Evolutionary conservation across 2,329 filamentous ascomycete genomes (phyloP), one percentile per base, ranked within the genome.

Genomic region (Colletotrichum sublineola): DNA sequence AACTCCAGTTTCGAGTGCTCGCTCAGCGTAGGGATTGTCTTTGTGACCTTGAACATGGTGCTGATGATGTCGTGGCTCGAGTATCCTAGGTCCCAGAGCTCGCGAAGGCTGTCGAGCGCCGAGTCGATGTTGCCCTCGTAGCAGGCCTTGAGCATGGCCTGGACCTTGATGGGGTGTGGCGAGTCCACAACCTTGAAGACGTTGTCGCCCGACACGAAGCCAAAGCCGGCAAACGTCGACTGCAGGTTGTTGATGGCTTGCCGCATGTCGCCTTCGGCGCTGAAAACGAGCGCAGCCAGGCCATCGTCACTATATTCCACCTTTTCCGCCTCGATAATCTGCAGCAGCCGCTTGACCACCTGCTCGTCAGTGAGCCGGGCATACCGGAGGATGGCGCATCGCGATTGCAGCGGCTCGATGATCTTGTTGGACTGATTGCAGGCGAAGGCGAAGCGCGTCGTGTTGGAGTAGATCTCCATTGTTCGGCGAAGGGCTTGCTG

Each of bases 381-480:
- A 82, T 98, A 99, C 72, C 96, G 92, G 67, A 99, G 89, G 80
- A 99, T 98, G 29, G 96, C 96, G 81, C 96, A 99, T 78, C 96
- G 91, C 24, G 95, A 98, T 82, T 99, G 96, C 63, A 99, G 87
- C n/a, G 96, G 96, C 82, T 99, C 96, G 82, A 99, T 99, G 80
- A 99, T 98, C 84, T 98, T 99, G 86, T 98, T 99, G 74, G 93
- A 96, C 85, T 97, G 94, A 82, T 99, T 99, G 87, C 96, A 99
- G 2, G 96, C 96, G 79, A 99, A 99, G 0, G 96, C 96, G 79
- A 99, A 99, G 71, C 96, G 90, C 2, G 96, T 99, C 1, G 96
- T 99, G 74, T 95, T 92, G 53, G 94, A 97, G 85, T 98, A 98
- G 63, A 98, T 99, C 82, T 99, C 96, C 96, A 99, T 99, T 0